A percentile compares a stretch with the other conserved stretches of the same genome.
Conservation (phyloP, 208 protist genomes). For the Leishmania tarentolae region DNA sequence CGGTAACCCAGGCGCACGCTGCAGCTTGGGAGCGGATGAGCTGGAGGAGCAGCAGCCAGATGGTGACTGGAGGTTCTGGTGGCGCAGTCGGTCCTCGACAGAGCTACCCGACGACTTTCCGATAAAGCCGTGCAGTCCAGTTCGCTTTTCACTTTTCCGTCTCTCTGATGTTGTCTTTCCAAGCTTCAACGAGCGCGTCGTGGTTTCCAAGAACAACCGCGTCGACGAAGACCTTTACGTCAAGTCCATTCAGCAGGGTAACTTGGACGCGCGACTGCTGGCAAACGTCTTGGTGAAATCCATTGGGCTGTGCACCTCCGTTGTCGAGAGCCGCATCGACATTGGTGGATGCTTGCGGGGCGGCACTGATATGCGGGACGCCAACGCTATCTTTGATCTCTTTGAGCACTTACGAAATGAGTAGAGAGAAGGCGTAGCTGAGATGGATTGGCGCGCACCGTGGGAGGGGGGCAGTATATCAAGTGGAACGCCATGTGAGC, state of each 20-base stretch:
- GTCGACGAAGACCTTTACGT: slow-evolving; percentile 38
- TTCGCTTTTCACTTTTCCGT: slow-evolving; percentile 68
- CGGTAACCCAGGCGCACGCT: slow-evolving; percentile 43
- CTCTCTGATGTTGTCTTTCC: slow-evolving; percentile 68
- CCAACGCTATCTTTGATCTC: slow-evolving; percentile 52
- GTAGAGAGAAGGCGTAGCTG: slow-evolving; percentile 13
- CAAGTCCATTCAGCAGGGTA: slow-evolving; percentile 30
- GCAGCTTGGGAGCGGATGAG: slow-evolving; percentile 43
- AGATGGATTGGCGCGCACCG: background rate
- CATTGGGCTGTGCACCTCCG: slow-evolving; percentile 54
- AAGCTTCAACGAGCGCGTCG: slow-evolving; percentile 48
- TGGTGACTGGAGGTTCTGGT: slow-evolving; percentile 43
- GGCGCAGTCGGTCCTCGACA: slow-evolving; percentile 41
- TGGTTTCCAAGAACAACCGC: slow-evolving; percentile 63
- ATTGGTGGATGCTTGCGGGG: slow-evolving; percentile 44
- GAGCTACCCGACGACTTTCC: slow-evolving; percentile 39
- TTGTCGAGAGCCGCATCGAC: slow-evolving; percentile 64
- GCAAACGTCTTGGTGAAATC: slow-evolving; percentile 55
- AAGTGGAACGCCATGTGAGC: background rate
- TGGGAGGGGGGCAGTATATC: background rate
- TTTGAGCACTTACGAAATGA: slow-evolving; percentile 51
- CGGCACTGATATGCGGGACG: slow-evolving; percentile 51
- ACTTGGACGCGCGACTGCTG: slow-evolving; percentile 57
- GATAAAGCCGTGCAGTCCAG: slow-evolving; percentile 24
- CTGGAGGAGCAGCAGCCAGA: slow-evolving; percentile 31